Evolutionary conservation across 345 rosid genomes (phyloP).

Genomic region (Lagerstroemia speciosa): DNA sequence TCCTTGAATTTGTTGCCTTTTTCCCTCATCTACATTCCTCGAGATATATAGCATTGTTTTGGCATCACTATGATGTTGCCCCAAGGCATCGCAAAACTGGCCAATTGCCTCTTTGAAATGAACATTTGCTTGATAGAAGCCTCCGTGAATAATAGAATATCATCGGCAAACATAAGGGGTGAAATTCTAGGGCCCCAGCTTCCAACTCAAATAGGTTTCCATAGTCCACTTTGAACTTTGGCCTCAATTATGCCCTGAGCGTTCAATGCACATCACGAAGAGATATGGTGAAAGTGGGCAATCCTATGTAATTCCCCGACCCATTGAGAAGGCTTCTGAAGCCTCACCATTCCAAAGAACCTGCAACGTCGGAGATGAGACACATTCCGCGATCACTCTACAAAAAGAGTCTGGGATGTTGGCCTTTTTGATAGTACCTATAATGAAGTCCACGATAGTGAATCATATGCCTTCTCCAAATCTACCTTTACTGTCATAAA

Average conservation of each 20-base stretch:
- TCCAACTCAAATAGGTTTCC: background rate
- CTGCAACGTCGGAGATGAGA: background rate
- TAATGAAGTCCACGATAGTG: background rate
- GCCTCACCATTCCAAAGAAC: background rate
- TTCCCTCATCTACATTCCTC: too few species aligned
- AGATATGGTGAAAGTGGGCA: background rate
- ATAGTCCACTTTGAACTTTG: background rate
- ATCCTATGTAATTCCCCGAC: background rate
- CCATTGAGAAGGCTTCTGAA: background rate
- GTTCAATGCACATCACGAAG: background rate
- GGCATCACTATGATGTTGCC: too few species aligned
- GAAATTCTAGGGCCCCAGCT: background rate
- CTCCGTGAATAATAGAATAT: too few species aligned
- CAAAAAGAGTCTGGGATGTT: background rate
- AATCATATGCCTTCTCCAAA: too few species aligned
- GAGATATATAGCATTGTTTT: too few species aligned
- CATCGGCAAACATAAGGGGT: background rate
- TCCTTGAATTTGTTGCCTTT: too few species aligned
- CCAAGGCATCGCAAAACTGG: too few species aligned
- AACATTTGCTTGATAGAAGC: too few species aligned
- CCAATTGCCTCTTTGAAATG: too few species aligned
- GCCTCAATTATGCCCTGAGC: background rate
- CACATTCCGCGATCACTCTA: background rate
- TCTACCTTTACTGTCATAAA: too few species aligned
- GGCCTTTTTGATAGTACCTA: background rate